Base-by-base conservation (phyloP, 345 rosid genomes). In the Erysimum cheiranthoides region DNA sequence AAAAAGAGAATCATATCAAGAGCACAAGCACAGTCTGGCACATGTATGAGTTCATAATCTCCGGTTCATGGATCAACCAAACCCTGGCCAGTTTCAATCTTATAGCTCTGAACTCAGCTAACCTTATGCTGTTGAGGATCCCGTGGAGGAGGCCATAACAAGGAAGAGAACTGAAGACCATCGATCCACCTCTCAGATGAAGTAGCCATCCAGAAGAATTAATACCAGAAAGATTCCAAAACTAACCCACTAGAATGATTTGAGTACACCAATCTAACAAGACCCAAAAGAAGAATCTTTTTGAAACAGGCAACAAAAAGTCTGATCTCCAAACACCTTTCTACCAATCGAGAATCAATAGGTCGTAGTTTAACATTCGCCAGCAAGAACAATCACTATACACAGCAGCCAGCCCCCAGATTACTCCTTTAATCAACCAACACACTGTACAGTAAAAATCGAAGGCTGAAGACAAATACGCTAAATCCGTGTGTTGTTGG, bases 121-220 rank as follows among this genome's bases (percentile, higher is more conserved):
- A 92, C 97, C 97, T 94, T 87, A 67, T 90, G 85, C 60, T 91
- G 94, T 49, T 81, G 86, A 42, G 81, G 83, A 78, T 90, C 98
- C 21, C 80, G 92, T 3, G 98, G 98, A 0, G 97, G 90, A 81
- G 90, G 87, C 89, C 97, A 82, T 75, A 91, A 91, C 72, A 94
- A 78, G 31, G 94, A 94, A 10, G 98, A 94, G 83, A 80, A 87
- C 58, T 86, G 91, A 76, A 94, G 96, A 45, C 97, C 90, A 81
- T 91, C 97, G 73, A 87, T 90, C 98, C 98, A 94, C 75, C 95
- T 85, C 87, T 85, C 97, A 40, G 90, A 85, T 70, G 89, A 83
- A 81, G 54, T 81, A 66, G 93, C 91, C 96, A 92, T 89, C 66
- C 32, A 60, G 49, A 58, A 56, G 47, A 56, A 35, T 50, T 11